Conservation (phyloP, 768 basidiomycete genomes). For the Trametes coccinea region DNA sequence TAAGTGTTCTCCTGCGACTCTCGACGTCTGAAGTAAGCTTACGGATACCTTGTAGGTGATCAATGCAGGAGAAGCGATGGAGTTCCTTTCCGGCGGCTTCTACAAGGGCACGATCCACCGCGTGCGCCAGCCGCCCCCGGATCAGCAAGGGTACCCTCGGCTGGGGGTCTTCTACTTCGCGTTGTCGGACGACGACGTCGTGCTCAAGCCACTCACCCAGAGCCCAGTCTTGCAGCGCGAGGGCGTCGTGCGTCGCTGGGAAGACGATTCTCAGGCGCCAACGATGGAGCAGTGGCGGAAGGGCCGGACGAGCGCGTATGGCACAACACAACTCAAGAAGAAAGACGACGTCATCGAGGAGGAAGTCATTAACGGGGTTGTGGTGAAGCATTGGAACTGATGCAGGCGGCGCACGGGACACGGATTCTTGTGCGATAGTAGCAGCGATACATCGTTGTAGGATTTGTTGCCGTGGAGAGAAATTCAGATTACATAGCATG, state of each 20-base stretch:
- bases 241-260: conserved; percentile 32
- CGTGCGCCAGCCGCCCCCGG: conserved; percentile 38
- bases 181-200: conserved; percentile 34
- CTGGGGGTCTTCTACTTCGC: conserved; percentile 40
- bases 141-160: conserved; percentile 36
- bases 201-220: conserved; percentile 31
- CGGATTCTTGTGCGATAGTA: too few relatives aligned
- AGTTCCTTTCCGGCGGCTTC: conserved; percentile 38
- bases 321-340: conserved; percentile 45
- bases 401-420: too few relatives aligned
- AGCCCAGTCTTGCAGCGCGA: conserved; percentile 36
- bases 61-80: conserved; percentile 38
- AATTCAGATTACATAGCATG: too few relatives aligned
- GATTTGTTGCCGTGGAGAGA: too few relatives aligned
- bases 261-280: conserved; percentile 29
- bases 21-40: background rate
- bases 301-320: conserved; percentile 44
- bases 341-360: conserved; percentile 50
- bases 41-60: conserved; percentile 35
- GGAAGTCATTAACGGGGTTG: conserved; percentile 52
- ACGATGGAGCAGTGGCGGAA: conserved; percentile 35
- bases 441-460: too few relatives aligned
- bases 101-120: conserved; percentile 41
- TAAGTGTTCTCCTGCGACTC: conserved; percentile 15
- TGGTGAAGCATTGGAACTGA: conserved; percentile 60